Evolutionary conservation across 2,329 filamentous ascomycete genomes (phyloP).

Genomic region (Fusarium luffae): DNA sequence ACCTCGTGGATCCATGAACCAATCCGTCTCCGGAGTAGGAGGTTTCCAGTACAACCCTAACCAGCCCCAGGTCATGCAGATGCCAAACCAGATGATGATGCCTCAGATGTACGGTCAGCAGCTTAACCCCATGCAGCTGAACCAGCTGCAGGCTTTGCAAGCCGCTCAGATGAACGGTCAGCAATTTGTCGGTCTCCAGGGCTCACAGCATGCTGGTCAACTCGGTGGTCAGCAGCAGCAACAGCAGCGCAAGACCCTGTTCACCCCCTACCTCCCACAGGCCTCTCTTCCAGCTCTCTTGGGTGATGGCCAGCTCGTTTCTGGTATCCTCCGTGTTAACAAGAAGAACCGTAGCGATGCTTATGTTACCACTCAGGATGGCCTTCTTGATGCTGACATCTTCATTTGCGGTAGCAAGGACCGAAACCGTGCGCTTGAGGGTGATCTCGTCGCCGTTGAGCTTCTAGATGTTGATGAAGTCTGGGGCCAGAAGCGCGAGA

Average conservation of each 20-base stretch:
- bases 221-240: constrained; percentile 76
- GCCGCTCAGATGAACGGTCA: constrained; percentile 85
- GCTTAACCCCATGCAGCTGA: constrained; percentile 87
- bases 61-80: constrained; percentile 88
- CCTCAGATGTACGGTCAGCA: constrained; percentile 90
- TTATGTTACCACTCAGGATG: constrained; percentile 93
- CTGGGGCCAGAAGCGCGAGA: constrained; percentile 98
- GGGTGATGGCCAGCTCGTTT: constrained; percentile 91
- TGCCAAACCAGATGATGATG: constrained; percentile 87
- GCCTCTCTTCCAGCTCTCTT: constrained; percentile 91
- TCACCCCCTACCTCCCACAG: constrained; percentile 97
- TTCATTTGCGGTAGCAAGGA: constrained; percentile 99
- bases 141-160: constrained; percentile 91
- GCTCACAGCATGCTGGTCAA: constrained; percentile 78
- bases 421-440: constrained; percentile 94
- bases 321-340: constrained; percentile 96
- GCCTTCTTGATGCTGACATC: constrained; percentile 91
- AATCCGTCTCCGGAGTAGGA: constrained; percentile 84
- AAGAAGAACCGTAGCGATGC: constrained; percentile 99
- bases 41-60: constrained; percentile 85
- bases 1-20: constrained; percentile 83
- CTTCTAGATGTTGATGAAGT: constrained; percentile 98
- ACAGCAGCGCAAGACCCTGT: constrained; percentile 96
- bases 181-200: constrained; percentile 73
- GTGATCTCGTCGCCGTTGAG: constrained; percentile 94